Percentiles rank a stretch among this genome's conserved stretches.
Evolutionary conservation across 2,329 filamentous ascomycete species (phyloP).

Genomic region (Aspergillus sp.): DNA sequence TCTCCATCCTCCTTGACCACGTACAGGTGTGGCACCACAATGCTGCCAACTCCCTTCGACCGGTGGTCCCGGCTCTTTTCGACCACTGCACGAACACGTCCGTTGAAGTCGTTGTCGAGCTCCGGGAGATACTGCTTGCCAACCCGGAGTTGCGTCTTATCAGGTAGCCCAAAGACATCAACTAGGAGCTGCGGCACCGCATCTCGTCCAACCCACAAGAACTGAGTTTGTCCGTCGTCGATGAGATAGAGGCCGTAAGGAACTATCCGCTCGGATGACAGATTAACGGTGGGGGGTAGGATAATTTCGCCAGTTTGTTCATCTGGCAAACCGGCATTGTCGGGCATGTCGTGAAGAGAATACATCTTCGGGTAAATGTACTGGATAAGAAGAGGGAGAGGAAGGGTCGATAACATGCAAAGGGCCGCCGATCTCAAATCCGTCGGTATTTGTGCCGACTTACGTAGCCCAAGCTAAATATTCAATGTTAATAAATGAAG

Average conservation of each 20-base stretch:
- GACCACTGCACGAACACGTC: slow-evolving; percentile 83
- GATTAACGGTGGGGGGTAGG: slow-evolving; percentile 78
- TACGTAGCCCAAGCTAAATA: slow-evolving; percentile 70
- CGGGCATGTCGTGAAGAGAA: slow-evolving; percentile 93
- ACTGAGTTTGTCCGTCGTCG: slow-evolving; percentile 95
- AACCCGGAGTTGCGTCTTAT: slow-evolving; percentile 80
- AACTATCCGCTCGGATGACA: slow-evolving; percentile 83
- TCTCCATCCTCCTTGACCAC: slow-evolving; percentile 94
- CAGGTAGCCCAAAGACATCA: slow-evolving; percentile 87
- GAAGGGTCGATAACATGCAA: slow-evolving; percentile 89
- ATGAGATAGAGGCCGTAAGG: slow-evolving; percentile 93
- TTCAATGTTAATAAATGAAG: slow-evolving; percentile 23
- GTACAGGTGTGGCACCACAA: slow-evolving; percentile 89
- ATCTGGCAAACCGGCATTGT: slow-evolving; percentile 83
- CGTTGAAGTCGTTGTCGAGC: slow-evolving; percentile 94
- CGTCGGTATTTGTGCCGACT: slow-evolving; percentile 89
- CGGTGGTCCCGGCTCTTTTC: slow-evolving; percentile 90
- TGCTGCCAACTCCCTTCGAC: slow-evolving; percentile 85
- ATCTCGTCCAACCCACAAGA: slow-evolving; percentile 93
- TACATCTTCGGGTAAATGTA: slow-evolving; percentile 88
- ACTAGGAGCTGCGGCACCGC: slow-evolving; percentile 82
- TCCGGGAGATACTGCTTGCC: slow-evolving; percentile 87
- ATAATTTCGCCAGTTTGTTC: slow-evolving; percentile 83
- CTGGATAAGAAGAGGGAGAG: slow-evolving; percentile 84
- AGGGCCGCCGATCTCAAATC: slow-evolving; percentile 92